These are phyloP conservation scores for Penicillium olsonii DNA, from an alignment of 2,329 filamentous ascomycete species.

Conservation along the genomic window DNA sequence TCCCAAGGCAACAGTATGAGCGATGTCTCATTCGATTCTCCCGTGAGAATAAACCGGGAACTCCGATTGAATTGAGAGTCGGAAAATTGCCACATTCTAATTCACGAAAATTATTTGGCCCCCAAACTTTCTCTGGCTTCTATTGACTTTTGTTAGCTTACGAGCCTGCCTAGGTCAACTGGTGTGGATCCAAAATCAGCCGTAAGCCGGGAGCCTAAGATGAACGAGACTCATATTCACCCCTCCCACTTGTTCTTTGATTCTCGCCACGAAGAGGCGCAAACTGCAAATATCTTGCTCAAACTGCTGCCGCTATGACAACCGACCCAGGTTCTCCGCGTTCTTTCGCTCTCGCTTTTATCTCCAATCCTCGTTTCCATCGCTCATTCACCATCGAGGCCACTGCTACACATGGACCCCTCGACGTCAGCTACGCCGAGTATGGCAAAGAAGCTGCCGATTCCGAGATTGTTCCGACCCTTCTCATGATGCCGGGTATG, in stretches of 20 bases:
- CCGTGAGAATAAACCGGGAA: too few relatives aligned
- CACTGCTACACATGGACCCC: slow-evolving; percentile 3
- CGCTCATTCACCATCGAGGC: slow-evolving; percentile 6
- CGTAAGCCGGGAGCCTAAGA: not conserved
- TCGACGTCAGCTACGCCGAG: slow-evolving; percentile 8
- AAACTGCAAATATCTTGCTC: not conserved
- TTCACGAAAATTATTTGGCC: not conserved
- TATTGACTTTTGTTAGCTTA: too few relatives aligned
- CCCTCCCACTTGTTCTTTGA: not conserved
- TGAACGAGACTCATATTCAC: too few relatives aligned
- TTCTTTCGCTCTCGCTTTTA: slow-evolving; percentile 1
- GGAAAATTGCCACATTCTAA: too few relatives aligned
- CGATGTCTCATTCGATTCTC: too few relatives aligned
- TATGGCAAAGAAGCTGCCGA: slow-evolving; percentile 1
- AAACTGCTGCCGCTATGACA: not conserved
- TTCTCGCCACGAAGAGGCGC: not conserved
- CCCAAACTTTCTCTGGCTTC: not conserved
- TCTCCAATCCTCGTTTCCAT: slow-evolving; percentile 8
- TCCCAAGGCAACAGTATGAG: too few relatives aligned
- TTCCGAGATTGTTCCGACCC: not conserved
- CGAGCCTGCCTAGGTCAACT: too few relatives aligned
- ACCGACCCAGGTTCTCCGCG: not conserved
- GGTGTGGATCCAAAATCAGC: not conserved
- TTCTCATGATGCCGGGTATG: slow-evolving; percentile 8
- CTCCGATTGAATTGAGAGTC: not conserved